phyloP scores from a whole-genome alignment of 441 rosid genomes.

The Bruguiera hainesii region DNA sequence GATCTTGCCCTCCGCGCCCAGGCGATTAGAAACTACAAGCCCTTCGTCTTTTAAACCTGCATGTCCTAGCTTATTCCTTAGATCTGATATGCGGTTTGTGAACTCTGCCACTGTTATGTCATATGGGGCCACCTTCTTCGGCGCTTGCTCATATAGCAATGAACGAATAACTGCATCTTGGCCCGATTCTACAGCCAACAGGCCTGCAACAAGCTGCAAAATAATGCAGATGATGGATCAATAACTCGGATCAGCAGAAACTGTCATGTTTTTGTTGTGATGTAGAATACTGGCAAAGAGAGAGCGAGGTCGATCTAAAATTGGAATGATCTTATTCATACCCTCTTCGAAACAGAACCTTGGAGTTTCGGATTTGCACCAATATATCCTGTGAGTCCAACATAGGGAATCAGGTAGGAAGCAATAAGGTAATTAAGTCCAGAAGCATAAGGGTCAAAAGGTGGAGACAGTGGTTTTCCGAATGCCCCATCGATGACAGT shows the following conservation, averaged over 20 bases:
- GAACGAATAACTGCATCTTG: conserved; percentile 79
- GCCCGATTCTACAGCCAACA: conserved; percentile 77
- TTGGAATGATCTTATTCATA: conserved; percentile 2
- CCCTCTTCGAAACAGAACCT: conserved; percentile 45
- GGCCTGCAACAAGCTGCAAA: conserved; percentile 69
- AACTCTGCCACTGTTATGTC: conserved; percentile 57
- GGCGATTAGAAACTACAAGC: conserved; percentile 31
- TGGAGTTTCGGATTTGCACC: conserved; percentile 69
- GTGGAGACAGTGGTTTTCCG: conserved; percentile 46
- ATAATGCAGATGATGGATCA: background rate
- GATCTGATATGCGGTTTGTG: conserved; percentile 48
- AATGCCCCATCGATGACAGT: conserved; percentile 55
- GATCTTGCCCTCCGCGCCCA: conserved; percentile 51
- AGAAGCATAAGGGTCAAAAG: conserved; percentile 74
- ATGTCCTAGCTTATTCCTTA: conserved; percentile 60
- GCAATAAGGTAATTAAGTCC: conserved; percentile 68
- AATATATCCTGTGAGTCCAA: conserved; percentile 80
- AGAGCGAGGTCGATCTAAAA: background rate
- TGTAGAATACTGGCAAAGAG: too few relatives aligned
- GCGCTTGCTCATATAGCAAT: conserved; percentile 43
- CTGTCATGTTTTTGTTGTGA: too few relatives aligned
- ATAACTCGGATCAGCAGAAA: background rate
- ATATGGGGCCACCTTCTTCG: conserved; percentile 45
- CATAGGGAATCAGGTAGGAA: conserved; percentile 70
- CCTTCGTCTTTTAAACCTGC: conserved; percentile 69